Percentiles rank a stretch among this genome's conserved stretches.
phyloP scores from a whole-genome alignment of 2,329 filamentous ascomycete genomes.

The Xylaria sp. region DNA sequence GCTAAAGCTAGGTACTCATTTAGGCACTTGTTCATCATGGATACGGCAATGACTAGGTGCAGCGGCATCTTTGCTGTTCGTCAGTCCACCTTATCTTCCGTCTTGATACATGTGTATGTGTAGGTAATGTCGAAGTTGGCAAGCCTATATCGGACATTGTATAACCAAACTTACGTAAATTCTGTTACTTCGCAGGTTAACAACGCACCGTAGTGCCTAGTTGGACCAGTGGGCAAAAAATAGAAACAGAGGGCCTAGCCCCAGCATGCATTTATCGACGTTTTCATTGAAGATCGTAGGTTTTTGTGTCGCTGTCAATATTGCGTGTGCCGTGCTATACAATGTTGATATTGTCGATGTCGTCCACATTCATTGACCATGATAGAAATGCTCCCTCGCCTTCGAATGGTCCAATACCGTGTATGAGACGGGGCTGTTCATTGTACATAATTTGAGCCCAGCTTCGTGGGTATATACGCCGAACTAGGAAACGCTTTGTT shows the following conservation, averaged over 20 bases:
- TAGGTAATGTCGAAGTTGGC: not conserved
- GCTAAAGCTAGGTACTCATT: not conserved
- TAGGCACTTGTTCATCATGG: not conserved
- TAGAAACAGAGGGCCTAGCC: conserved; percentile 13
- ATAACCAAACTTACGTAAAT: conserved; percentile 6
- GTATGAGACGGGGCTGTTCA: too few relatives aligned
- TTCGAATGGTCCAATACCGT: not conserved
- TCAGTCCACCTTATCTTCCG: not conserved
- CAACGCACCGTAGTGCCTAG: not conserved
- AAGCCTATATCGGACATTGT: not conserved
- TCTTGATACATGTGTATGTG: not conserved
- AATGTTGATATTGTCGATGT: not conserved
- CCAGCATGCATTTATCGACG: conserved; percentile 6
- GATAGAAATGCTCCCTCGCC: not conserved
- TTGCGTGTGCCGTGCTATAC: not conserved
- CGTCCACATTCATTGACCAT: not conserved
- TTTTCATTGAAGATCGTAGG: conserved; percentile 15
- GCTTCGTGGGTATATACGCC: not conserved
- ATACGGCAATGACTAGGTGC: not conserved
- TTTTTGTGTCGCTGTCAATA: not conserved
- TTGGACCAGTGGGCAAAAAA: not conserved
- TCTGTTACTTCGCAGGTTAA: not conserved
- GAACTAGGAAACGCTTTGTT: not conserved
- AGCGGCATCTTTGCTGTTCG: not conserved
- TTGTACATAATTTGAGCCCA: not conserved